Evolutionary conservation across 1,284 basidiomycete species (phyloP).

Genomic region (Ustilago trichophora): DNA sequence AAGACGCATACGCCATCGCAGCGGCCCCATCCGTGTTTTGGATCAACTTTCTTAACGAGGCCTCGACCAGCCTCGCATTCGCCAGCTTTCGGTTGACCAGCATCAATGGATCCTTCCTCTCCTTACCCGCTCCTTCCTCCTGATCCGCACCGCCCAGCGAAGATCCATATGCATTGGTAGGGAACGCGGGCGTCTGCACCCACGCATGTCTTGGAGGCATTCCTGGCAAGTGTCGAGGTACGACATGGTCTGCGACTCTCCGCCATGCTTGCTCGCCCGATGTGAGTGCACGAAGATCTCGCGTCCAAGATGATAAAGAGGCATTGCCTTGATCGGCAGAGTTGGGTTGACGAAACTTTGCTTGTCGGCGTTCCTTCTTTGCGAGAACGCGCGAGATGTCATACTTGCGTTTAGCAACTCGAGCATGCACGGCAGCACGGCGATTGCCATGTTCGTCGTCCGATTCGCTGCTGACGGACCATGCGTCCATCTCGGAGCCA

Average conservation of each 20-base stretch:
- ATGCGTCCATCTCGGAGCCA: constrained; percentile 34
- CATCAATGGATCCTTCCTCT: constrained; percentile 36
- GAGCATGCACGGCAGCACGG: constrained; percentile 26
- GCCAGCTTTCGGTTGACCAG: constrained; percentile 56
- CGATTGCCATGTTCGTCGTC: constrained; percentile 30
- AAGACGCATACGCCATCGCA: constrained; percentile 23
- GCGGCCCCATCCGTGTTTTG: constrained; percentile 52
- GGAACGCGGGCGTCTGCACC: constrained; percentile 54
- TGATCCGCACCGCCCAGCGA: constrained; percentile 9
- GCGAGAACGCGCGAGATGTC: constrained; percentile 6
- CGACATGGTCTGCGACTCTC: constrained; percentile 42
- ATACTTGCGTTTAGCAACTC: constrained; percentile 31
- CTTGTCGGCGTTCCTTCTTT: constrained; percentile 19
- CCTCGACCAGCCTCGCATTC: constrained; percentile 55
- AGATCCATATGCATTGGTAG: constrained; percentile 38
- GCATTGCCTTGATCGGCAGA: neutral
- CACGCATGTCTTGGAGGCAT: constrained; percentile 56
- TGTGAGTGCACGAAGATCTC: constrained; percentile 27
- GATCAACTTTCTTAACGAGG: constrained; percentile 50
- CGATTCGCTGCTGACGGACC: constrained; percentile 42
- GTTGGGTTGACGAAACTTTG: constrained; percentile 13
- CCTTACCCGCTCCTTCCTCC: constrained; percentile 7
- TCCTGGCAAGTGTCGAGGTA: constrained; percentile 51
- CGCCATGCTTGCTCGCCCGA: constrained; percentile 49
- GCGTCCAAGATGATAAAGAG: constrained; percentile 4